Evolutionary conservation across 805 yeast species (phyloP).

Genomic region (Candida maesae): DNA sequence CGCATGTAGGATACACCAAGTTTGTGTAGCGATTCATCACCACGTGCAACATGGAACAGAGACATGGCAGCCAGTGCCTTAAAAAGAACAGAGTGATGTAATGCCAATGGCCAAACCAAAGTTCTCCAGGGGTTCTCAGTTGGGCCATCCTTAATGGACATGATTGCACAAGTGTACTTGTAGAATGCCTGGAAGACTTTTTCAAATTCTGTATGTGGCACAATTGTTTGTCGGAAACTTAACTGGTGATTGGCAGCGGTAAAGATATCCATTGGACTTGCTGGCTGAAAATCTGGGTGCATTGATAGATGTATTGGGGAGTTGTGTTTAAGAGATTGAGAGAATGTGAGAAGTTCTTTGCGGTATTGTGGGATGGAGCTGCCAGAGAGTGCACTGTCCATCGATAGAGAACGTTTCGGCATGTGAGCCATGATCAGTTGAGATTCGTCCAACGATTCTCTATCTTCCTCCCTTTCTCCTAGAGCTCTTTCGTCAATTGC

Average conservation of each 20-base stretch:
- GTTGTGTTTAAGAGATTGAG: constrained; percentile 11
- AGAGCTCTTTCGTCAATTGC: too few relatives aligned
- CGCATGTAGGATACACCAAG: constrained; percentile 58
- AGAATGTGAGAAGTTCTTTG: constrained; percentile 17
- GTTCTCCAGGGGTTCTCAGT: constrained; percentile 68
- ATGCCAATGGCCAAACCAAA: constrained; percentile 51
- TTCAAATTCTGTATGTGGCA: constrained; percentile 14
- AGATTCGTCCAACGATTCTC: constrained; percentile 2
- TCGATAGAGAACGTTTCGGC: constrained; percentile 16
- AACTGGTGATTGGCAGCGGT: too few relatives aligned
- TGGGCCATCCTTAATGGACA: constrained; percentile 63
- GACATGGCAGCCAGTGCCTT: constrained; percentile 68
- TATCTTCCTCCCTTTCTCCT: constrained; percentile 1
- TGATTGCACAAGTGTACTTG: constrained; percentile 45
- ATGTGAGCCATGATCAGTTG: not conserved
- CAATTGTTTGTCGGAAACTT: not conserved
- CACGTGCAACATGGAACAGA: constrained; percentile 51
- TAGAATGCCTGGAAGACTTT: constrained; percentile 35
- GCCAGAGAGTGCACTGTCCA: constrained; percentile 18
- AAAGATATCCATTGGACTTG: not conserved
- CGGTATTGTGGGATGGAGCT: constrained; percentile 25
- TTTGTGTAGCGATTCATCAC: constrained; percentile 40
- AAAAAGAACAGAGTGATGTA: constrained; percentile 51
- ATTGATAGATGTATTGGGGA: constrained; percentile 4
- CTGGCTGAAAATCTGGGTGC: not conserved